phyloP scores from a whole-genome alignment of 768 basidiomycete genomes.

The Auriscalpium microsporum region DNA sequence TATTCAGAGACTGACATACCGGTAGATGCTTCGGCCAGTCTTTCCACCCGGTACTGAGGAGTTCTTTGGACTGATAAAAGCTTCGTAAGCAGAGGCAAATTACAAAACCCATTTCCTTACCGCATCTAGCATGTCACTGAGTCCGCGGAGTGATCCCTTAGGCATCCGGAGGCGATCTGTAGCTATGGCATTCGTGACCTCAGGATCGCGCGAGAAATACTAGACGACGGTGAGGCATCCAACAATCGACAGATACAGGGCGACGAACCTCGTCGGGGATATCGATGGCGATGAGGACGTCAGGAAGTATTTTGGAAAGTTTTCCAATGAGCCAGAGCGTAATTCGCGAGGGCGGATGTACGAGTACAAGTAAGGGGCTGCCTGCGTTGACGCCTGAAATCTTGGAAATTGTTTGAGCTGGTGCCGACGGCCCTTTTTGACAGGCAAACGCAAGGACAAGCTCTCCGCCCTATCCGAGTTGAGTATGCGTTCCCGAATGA shows the following conservation, averaged over 20 bases:
- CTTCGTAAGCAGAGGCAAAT: not conserved
- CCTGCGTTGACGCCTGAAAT: constrained; percentile 58
- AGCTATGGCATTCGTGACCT: too few species aligned
- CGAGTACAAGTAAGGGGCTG: constrained; percentile 58
- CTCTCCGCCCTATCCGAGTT: constrained; percentile 52
- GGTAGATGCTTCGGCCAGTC: constrained; percentile 63
- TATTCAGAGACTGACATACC: constrained; percentile 26
- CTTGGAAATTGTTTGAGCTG: constrained; percentile 26
- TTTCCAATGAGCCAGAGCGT: constrained; percentile 45
- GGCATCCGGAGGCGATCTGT: too few species aligned
- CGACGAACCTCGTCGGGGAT: constrained; percentile 43
- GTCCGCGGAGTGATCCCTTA: too few species aligned
- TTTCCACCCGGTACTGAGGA: constrained; percentile 37
- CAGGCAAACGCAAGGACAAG: constrained; percentile 48
- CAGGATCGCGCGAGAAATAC: too few species aligned
- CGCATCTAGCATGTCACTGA: too few species aligned
- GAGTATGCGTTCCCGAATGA: too few species aligned
- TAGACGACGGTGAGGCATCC: too few species aligned
- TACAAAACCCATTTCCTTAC: not conserved
- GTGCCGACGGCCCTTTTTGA: constrained; percentile 27
- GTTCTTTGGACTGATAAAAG: constrained; percentile 45
- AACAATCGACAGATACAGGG: not conserved
- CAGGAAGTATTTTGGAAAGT: constrained; percentile 40
- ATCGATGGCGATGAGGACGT: constrained; percentile 43
- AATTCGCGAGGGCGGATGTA: constrained; percentile 47